A percentile compares a stretch with the other conserved stretches of the same genome.
Conservation (phyloP, 2,329 filamentous ascomycete genomes). For the Gaeumannomyces tritici region DNA sequence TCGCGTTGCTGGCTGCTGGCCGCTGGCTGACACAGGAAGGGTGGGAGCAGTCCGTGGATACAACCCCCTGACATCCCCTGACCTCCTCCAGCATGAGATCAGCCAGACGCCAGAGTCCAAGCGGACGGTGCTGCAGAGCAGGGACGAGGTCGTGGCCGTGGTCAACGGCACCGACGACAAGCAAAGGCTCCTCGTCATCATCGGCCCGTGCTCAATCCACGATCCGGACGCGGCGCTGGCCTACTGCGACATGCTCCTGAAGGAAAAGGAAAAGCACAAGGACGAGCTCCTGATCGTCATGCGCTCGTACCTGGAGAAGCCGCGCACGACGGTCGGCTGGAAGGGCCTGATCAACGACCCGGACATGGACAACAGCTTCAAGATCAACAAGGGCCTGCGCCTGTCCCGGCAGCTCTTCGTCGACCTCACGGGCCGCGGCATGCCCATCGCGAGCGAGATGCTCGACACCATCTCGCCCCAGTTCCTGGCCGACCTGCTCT, state of each 20-base stretch:
- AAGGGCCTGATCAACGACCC: constrained; percentile 99
- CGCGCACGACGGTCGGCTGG: constrained; percentile 95
- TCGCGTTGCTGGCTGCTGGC: background rate
- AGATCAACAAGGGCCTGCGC: constrained; percentile 97
- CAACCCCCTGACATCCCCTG: constrained; percentile 86
- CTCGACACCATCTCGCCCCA: constrained; percentile 97
- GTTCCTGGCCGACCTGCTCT: constrained; percentile 93
- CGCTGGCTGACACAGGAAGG: background rate
- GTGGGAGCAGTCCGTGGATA: constrained; percentile 72
- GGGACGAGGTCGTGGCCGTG: constrained; percentile 54
- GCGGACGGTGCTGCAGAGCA: constrained; percentile 50
- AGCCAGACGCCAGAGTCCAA: constrained; percentile 47
- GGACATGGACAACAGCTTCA: constrained; percentile 91
- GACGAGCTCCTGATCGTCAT: constrained; percentile 87
- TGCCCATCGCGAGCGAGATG: constrained; percentile 98
- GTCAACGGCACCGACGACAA: constrained; percentile 48
- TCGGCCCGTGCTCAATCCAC: constrained; percentile 95
- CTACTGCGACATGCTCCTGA: constrained; percentile 73
- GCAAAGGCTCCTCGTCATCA: constrained; percentile 87
- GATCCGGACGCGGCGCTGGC: constrained; percentile 82
- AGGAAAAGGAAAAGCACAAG: constrained; percentile 68
- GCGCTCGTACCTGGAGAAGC: constrained; percentile 98
- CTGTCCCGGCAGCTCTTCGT: constrained; percentile 90
- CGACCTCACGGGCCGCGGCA: constrained; percentile 75
- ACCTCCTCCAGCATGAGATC: constrained; percentile 93